Evolutionary conservation across 2,329 filamentous ascomycete species (phyloP).

Genomic region (Aspergillus amoenus): DNA sequence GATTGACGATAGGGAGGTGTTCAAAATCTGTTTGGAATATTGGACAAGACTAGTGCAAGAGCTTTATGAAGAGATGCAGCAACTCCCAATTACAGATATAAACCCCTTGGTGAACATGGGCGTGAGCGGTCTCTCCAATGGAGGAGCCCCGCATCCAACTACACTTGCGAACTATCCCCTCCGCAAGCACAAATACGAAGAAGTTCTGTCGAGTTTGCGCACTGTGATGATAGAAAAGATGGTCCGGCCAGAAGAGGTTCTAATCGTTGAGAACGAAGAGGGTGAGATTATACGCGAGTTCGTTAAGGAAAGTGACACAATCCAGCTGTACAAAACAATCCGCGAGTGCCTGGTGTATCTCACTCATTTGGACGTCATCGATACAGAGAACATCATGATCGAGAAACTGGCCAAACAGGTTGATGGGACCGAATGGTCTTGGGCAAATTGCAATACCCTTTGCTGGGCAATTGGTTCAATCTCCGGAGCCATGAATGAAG

Average conservation of each 20-base stretch:
- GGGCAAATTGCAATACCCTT: slow-evolving; percentile 98
- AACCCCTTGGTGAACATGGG: slow-evolving; percentile 85
- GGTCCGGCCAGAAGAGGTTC: slow-evolving; percentile 94
- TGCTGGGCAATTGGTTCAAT: slow-evolving; percentile 99
- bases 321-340: slow-evolving; percentile 98
- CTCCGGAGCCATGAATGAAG: slow-evolving; percentile 98
- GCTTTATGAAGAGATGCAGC: slow-evolving; percentile 98
- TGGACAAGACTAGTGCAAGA: slow-evolving; percentile 99
- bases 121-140: slow-evolving; percentile 67
- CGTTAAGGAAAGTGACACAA: slow-evolving; percentile 98
- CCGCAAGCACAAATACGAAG: slow-evolving; percentile 96
- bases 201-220: slow-evolving; percentile 88
- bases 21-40: slow-evolving; percentile 99
- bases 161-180: slow-evolving; percentile 88
- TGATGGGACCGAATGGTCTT: slow-evolving; percentile 95
- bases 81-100: slow-evolving; percentile 86
- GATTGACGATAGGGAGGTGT: slow-evolving; percentile 97
- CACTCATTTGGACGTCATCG: slow-evolving; percentile 93
- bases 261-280: slow-evolving; percentile 99
- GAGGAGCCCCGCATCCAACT: slow-evolving; percentile 79
- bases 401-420: slow-evolving; percentile 96
- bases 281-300: slow-evolving; percentile 99
- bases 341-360: slow-evolving; percentile 95
- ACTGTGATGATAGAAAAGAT: slow-evolving; percentile 99
- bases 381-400: slow-evolving; percentile 99